Conservation (phyloP, 805 yeast species). For the Candida ipomoeae region DNA sequence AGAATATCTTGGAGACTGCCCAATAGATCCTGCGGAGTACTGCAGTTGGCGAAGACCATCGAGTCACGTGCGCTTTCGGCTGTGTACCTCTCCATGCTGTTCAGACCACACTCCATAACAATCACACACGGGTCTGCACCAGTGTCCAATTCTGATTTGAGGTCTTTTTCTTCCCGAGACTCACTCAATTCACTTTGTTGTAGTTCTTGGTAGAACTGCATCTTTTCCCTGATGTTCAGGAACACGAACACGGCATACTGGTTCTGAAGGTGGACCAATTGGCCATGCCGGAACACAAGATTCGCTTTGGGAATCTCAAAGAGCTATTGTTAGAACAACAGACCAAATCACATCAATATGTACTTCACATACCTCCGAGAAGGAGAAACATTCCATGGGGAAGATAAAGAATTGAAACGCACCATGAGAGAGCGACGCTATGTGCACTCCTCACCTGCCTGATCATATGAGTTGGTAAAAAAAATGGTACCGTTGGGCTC, state of each 20-base stretch:
- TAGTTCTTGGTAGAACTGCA: constrained; percentile 9
- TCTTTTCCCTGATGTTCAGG: constrained; percentile 9
- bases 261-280: constrained; percentile 4
- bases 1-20: constrained; percentile 4
- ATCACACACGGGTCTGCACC: background rate
- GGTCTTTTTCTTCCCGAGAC: background rate
- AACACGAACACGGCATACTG: constrained; percentile 12
- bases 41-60: constrained; percentile 2
- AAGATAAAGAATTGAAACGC: background rate
- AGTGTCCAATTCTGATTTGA: background rate
- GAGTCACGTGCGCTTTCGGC: background rate
- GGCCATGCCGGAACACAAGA: constrained; percentile 2
- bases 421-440: background rate
- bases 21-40: constrained; percentile 4
- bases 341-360: background rate
- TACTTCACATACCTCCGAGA: constrained; percentile 4
- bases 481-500: constrained; percentile 40
- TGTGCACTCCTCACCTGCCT: background rate
- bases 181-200: background rate
- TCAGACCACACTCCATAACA: constrained; percentile 9
- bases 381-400: constrained; percentile 3
- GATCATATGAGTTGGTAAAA: constrained; percentile 26
- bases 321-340: constrained; percentile 7
- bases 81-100: background rate
- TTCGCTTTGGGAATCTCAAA: constrained; percentile 1